Evolutionary conservation across 805 yeast species (phyloP).

Genomic region (Saccharomycopsis oosterbeekiorum): DNA sequence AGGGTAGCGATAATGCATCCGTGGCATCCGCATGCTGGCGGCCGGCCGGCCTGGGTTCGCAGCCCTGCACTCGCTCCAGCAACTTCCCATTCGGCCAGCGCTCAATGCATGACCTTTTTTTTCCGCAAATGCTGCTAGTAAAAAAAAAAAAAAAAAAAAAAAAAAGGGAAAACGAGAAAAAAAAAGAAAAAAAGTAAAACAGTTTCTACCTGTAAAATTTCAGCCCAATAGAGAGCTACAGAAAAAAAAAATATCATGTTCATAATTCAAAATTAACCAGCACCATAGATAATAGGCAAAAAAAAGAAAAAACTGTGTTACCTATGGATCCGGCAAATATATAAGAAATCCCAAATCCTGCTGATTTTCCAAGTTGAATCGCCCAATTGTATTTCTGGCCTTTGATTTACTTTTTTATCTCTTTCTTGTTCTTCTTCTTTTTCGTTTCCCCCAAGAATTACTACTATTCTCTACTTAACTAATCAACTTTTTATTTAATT

Average conservation of each 20-base stretch:
- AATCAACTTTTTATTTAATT: background rate
- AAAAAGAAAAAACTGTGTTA: background rate
- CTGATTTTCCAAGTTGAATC: background rate
- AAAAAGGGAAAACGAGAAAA: background rate
- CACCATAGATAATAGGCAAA: too few species aligned
- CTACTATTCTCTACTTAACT: background rate
- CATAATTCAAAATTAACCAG: too few species aligned
- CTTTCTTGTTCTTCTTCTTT: background rate
- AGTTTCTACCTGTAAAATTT: background rate
- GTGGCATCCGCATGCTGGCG: too few species aligned
- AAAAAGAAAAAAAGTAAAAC: background rate
- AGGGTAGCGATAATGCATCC: too few species aligned
- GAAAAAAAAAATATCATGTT: too few species aligned
- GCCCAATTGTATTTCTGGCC: background rate
- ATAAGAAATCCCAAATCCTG: background rate
- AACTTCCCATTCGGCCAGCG: background rate
- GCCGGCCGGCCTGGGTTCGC: too few species aligned
- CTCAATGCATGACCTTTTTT: background rate
- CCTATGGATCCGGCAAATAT: background rate
- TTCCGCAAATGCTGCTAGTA: background rate
- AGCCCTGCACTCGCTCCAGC: background rate
- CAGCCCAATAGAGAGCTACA: too few species aligned
- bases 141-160: background rate
- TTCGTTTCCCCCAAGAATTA: background rate
- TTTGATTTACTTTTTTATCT: background rate